Conservation (phyloP, 2,329 filamentous ascomycete species). For the Ceratocystis lukuohia region DNA sequence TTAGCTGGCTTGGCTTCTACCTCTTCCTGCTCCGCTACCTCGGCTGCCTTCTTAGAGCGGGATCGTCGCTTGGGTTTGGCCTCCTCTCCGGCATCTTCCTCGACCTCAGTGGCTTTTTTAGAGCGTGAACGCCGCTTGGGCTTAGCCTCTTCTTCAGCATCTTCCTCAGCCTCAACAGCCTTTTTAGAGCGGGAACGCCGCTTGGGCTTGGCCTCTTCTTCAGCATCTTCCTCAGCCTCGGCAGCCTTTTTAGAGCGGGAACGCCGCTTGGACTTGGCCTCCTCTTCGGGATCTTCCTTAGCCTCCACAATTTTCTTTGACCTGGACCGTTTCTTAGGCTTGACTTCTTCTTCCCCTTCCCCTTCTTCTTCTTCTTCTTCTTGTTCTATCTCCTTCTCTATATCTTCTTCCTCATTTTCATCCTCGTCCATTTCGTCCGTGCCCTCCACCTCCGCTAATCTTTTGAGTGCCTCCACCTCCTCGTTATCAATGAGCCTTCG, state of each 20-base stretch:
- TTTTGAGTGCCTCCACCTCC: not conserved
- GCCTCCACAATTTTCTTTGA: not conserved
- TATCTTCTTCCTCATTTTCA: not conserved
- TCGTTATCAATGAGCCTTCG: not conserved
- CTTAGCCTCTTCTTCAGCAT: not conserved
- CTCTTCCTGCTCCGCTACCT: not conserved
- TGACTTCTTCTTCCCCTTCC: not conserved
- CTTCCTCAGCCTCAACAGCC: not conserved
- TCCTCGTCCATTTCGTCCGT: not conserved
- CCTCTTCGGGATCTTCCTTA: not conserved
- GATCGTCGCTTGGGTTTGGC: not conserved
- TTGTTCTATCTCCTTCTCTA: not conserved
- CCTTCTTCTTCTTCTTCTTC: not conserved
- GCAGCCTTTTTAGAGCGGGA: not conserved
- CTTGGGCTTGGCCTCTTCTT: not conserved
- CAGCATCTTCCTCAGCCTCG: not conserved
- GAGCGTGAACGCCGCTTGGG: not conserved
- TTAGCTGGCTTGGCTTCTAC: conserved; percentile 9
- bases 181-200: not conserved
- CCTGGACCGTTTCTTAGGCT: not conserved
- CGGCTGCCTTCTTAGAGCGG: not conserved
- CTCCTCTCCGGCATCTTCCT: not conserved
- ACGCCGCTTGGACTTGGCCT: not conserved
- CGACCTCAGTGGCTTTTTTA: not conserved
- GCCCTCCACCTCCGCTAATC: not conserved